Evolutionary conservation across 2,329 filamentous ascomycete species (phyloP), one percentile per base, ranked within the genome.

Genomic region (Rhytidhysteron rufulum): DNA sequence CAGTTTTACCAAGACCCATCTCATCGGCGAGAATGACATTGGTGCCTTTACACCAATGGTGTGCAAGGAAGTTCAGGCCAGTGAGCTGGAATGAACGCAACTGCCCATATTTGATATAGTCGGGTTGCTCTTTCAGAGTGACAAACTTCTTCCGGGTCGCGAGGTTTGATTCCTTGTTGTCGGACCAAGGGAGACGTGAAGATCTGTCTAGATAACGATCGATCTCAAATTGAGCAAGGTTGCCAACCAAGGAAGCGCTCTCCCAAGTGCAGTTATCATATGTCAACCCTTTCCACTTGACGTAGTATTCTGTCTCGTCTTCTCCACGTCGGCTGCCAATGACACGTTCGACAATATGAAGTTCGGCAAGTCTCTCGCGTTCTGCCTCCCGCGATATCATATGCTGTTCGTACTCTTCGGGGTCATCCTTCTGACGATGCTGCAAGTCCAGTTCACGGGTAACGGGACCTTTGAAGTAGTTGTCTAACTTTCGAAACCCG

Each of bases 221-320:
- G 54, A 98, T 91, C 69, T 95, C 88, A 55, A 82, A 80, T 64
- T 96, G 89, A 34, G 90, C 88, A 39, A 88, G 80, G 22, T 81
- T 72, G 59, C 82, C 86, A 53, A 97, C 80, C 24, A 91, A 75
- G 5, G 80, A 75, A 29, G 83, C 86, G 30, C 74, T 69, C 63
- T 98, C 93, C 94, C 94, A 98, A 2, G 94, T 98, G 67, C 87
- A 95, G 47, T 84, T 83, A 55, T 97, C 90, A 61, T 98, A 98
- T 38, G 85, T 87, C 37, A 97, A 78, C 9, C 88, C 87, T 67
- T 93, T 95, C 89, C 93, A 98, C 70, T 98, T 98, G 66, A 97
- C 85, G 49, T 83, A 88, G 65, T 98, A 98, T 62, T 97, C 88
- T 1, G 80, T 80, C 35, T 82, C 88, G 7, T 86, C 84, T 11